Base-by-base conservation (phyloP, 176 grass and related monocot genomes). In the Eleusine coracana region DNA sequence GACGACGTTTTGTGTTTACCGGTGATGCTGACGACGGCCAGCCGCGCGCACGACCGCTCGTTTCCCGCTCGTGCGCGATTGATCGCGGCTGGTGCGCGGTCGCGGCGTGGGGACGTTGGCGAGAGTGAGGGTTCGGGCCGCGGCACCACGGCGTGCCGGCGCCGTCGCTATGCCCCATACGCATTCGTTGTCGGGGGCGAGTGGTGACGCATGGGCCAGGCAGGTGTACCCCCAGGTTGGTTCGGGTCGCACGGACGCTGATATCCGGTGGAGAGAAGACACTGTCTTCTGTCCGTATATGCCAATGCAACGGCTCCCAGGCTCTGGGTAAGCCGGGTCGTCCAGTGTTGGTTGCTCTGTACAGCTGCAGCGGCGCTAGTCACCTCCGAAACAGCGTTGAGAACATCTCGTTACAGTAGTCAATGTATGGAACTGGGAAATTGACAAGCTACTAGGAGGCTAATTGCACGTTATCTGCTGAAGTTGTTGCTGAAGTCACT, bases 151-250 rank as follows among this genome's bases (percentile, higher is more conserved):
- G 49, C 37, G 8, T 23, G 65, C 25, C 17, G 2, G 68, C n/a
- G 81, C 68, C 75, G 75, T 74, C 70, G 18, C 67, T 18, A 6
- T 66, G 17, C 31, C 2, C 1, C 37, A 3, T 16, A 37, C n/a
- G 69, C 76, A 68, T 50, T 52, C 40, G 3, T 11, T 52, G 70
- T 28, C 62, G 37, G 82, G 17, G 40, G 29, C 17, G 54, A 31
- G 42, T 50, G 80, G 25, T 21, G 80, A 60, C 18, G 62, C 68
- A 80, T 80, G 84, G 76, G 59, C 34, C 76, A 86, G 45, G 78
- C 82, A 85, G 70, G 76, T 54, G 52, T 51, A 14, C 39, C 2
- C 29, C 15, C 68, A 3, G 51, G 17, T 54, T 17, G 58, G 6
- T 37, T 79, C 28, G 77, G 45, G 63, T 39, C 31, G 12, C 1